Conservation (phyloP, 108 stramenopile genomes). For the Nannochloropsis salina region DNA sequence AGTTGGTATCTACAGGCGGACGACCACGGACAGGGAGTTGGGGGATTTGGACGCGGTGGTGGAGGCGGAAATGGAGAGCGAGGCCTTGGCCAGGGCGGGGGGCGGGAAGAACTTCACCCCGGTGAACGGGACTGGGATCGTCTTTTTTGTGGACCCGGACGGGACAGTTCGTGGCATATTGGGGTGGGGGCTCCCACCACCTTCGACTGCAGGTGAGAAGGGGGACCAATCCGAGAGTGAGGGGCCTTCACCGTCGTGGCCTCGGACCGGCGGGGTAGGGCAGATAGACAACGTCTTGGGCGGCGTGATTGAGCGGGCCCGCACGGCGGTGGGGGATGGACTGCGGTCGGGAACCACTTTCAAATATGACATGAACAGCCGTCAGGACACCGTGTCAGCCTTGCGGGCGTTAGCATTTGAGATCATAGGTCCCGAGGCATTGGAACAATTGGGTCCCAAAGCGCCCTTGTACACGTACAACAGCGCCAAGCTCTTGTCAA, state of each 20-base stretch:
- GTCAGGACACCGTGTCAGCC: background rate
- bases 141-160: constrained; percentile 25
- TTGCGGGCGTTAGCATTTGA: background rate
- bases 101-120: constrained; percentile 25
- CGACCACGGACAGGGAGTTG: background rate
- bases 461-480: background rate
- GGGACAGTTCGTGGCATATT: background rate
- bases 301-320: background rate
- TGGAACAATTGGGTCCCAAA: constrained; percentile 9
- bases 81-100: background rate
- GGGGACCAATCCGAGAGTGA: background rate
- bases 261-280: background rate
- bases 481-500: background rate
- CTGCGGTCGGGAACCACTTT: background rate
- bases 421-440: background rate
- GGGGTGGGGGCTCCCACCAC: background rate
- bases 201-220: background rate
- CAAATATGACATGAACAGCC: constrained; percentile 20
- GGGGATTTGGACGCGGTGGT: constrained; percentile 1
- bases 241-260: background rate
- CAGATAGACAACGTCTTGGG: background rate
- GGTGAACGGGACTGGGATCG: constrained; percentile 38
- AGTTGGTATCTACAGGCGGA: background rate
- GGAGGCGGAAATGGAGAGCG: constrained; percentile 16
- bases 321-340: background rate